These are phyloP conservation scores for Manihot esculenta DNA, from an alignment of 441 rosid genomes.

Conservation along the genomic window DNA sequence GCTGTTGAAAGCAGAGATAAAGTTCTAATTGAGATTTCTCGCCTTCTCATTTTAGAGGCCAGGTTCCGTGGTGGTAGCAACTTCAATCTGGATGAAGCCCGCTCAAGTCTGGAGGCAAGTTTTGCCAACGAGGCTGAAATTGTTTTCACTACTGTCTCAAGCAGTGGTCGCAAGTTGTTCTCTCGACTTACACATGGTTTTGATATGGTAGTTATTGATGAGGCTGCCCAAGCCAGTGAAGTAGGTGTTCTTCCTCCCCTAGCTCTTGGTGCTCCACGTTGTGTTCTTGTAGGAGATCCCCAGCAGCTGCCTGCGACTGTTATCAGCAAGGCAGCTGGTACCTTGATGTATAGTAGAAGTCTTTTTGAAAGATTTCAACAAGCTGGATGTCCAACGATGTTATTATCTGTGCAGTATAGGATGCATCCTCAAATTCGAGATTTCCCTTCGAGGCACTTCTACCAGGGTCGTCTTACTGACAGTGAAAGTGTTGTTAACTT, in stretches of 20 bases:
- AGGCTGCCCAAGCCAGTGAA: slow-evolving; percentile 99
- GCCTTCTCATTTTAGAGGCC: slow-evolving; percentile 81
- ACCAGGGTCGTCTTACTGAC: slow-evolving; percentile 96
- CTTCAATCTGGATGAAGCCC: slow-evolving; percentile 97
- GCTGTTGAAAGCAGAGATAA: slow-evolving; percentile 95
- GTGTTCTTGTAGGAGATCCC: slow-evolving; percentile 99
- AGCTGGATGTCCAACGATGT: slow-evolving; percentile 97
- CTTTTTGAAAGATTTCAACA: slow-evolving; percentile 98
- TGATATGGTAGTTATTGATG: slow-evolving; percentile 99
- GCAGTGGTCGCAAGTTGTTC: slow-evolving; percentile 97
- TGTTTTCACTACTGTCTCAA: slow-evolving; percentile 97
- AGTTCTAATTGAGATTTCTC: slow-evolving; percentile 95
- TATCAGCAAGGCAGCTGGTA: slow-evolving; percentile 98
- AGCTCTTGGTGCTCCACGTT: slow-evolving; percentile 93
- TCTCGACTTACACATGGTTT: slow-evolving; percentile 98
- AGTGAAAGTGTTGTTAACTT: slow-evolving; percentile 79
- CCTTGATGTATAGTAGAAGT: slow-evolving; percentile 90
- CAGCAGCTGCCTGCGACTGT: slow-evolving; percentile 99
- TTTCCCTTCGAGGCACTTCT: slow-evolving; percentile 93
- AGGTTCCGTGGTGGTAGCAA: slow-evolving; percentile 72
- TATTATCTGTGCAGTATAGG: slow-evolving; percentile 93
- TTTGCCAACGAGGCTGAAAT: slow-evolving; percentile 99
- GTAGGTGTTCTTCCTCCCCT: slow-evolving; percentile 97
- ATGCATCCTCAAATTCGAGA: slow-evolving; percentile 98
- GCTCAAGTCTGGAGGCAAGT: slow-evolving; percentile 95